Base-by-base conservation (phyloP, 1,139 yeast genomes). In the Debaryomyces robertsiae region DNA sequence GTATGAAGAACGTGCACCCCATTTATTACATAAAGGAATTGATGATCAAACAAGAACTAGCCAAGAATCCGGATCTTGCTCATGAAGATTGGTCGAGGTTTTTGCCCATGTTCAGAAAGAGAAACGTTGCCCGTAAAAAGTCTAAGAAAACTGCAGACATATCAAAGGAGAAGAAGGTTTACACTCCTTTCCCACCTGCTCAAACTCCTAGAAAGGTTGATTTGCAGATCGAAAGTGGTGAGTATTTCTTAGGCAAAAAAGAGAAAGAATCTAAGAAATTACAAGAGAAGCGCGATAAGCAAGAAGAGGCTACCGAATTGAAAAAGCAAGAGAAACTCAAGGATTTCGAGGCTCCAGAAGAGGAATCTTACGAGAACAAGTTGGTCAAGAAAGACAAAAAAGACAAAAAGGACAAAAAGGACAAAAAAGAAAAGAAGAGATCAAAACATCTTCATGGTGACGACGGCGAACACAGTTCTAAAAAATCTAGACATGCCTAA, bases 181-280 rank as follows among this genome's bases (percentile, higher is more conserved):
- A 93, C 78, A 93, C 98, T 24, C 98, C 98, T 59, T 94, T 94
- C 90, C 99, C 99, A 67, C 98, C 98, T 52, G 88, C 89, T 44
- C 99, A 89, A 68, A 79, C 81, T 53, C 98, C 98, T 59, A 84
- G 98, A 75, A 91, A 93, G 86, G 76, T 94, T 65, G 99, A 94
- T 79, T 72, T 91, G 61, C 95, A 91, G 69, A 90, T 94, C 67
- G 98, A 93, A 68, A 84, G 95, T 73, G 99, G 99, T 79, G 98
- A 94, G 65, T 93, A 89, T 71, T 93, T 93, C 80, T 75, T 93
- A 68, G 88, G 89, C 45, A 86, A 88, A 69, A 78, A 73, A 54
- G 96, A 91, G 55, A 87, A 86, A 73, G 85, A 81, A 47, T 69
- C 73, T 52, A 83, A 79, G 65, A 81, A 83, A 54, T 69, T 84